A percentile compares a stretch with the other conserved stretches of the same genome.
phyloP scores from a whole-genome alignment of 495 filamentous ascomycete species.

The Rostrohypoxylon terebratum region DNA sequence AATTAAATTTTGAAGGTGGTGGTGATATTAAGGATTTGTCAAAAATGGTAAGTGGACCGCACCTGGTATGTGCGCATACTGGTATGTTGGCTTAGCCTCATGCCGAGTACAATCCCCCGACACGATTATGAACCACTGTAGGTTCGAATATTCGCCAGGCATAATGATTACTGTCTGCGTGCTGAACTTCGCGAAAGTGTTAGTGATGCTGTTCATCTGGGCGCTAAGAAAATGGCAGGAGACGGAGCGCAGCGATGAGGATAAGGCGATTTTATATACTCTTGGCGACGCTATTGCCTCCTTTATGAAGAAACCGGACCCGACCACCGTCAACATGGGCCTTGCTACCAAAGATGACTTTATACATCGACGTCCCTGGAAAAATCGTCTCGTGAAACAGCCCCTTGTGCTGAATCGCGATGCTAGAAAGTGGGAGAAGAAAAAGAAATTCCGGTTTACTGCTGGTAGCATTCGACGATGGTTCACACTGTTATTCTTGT shows the following conservation, averaged over 20 bases:
- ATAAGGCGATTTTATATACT: conserved; percentile 32
- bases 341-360: conserved; percentile 44
- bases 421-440: not conserved
- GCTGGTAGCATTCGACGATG: not conserved
- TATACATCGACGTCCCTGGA: not conserved
- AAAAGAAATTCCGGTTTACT: not conserved
- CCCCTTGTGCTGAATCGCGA: not conserved
- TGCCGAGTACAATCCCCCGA: conserved; percentile 42
- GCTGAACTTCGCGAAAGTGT: conserved; percentile 36
- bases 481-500: not conserved
- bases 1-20: too few relatives aligned
- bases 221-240: conserved; percentile 20
- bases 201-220: conserved; percentile 33
- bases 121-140: conserved; percentile 22
- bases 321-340: conserved; percentile 47
- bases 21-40: too few relatives aligned
- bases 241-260: not conserved
- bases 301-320: conserved; percentile 50
- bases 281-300: conserved; percentile 51
- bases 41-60: too few relatives aligned
- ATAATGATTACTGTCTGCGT: conserved; percentile 39
- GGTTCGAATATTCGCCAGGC: conserved; percentile 39
- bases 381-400: not conserved
- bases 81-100: too few relatives aligned
- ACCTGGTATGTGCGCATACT: too few relatives aligned